These are phyloP conservation scores for Globisporangium polare DNA, from an alignment of 352 stramenopile species.

Conservation along the genomic window DNA sequence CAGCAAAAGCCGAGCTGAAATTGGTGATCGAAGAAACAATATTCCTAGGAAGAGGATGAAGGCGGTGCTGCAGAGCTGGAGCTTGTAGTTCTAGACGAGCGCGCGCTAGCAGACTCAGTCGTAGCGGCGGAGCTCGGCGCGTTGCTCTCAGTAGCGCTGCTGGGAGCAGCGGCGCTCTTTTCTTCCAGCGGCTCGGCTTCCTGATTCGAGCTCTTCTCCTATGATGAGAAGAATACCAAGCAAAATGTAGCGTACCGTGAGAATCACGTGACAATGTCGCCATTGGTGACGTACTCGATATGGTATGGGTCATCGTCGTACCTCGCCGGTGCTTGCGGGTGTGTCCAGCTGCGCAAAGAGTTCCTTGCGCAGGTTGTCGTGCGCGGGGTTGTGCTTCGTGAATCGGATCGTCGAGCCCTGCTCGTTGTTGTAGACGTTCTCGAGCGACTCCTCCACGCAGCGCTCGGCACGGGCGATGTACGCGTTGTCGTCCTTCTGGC, in stretches of 20 bases:
- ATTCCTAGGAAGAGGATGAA: not conserved
- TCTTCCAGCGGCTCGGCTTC: conserved; percentile 13
- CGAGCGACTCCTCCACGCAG: conserved; percentile 92
- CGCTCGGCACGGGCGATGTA: conserved; percentile 90
- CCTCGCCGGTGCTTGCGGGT: conserved; percentile 1
- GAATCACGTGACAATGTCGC: not conserved
- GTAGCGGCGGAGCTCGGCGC: not conserved
- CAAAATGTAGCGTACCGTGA: not conserved
- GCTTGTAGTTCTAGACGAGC: not conserved
- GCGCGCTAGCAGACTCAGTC: not conserved
- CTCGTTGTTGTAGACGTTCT: conserved; percentile 92
- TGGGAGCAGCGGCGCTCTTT: not conserved
- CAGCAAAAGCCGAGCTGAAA: not conserved
- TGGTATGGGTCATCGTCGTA: not conserved
- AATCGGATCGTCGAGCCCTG: conserved; percentile 87
- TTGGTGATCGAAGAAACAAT: not conserved
- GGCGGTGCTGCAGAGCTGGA: not conserved
- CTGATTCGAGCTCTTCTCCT: not conserved
- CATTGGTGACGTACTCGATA: not conserved
- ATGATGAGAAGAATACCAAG: not conserved
- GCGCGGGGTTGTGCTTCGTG: conserved; percentile 76
- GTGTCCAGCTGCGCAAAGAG: conserved; percentile 70
- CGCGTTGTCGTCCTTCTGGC: conserved; percentile 65
- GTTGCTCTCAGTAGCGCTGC: not conserved
- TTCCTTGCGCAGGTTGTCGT: conserved; percentile 75